Conservation (phyloP, 176 grass and related monocot genomes). For the Triticum timopheevii region DNA sequence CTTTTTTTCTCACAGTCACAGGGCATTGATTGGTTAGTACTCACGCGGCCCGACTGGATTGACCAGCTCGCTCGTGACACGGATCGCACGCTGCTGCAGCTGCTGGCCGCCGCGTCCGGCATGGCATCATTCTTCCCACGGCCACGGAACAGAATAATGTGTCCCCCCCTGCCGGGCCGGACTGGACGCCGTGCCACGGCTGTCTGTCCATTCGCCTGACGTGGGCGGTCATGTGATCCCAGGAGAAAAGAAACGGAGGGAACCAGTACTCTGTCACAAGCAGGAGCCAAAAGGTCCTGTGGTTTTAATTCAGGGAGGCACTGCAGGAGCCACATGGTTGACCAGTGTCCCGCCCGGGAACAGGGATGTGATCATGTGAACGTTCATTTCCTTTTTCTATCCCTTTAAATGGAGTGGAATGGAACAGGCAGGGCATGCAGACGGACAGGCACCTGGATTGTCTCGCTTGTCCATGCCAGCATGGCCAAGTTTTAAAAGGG, state of each 20-base stretch:
- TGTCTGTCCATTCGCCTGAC: not conserved
- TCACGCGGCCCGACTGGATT: not conserved
- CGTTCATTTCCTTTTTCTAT: not conserved
- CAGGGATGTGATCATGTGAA: not conserved
- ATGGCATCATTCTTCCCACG: conserved; percentile 19
- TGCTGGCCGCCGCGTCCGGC: conserved; percentile 13
- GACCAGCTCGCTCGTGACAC: not conserved
- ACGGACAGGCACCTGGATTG: not conserved
- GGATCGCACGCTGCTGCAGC: not conserved
- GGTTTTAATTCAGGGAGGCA: not conserved
- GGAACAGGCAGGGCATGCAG: not conserved
- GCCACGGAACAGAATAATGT: not conserved
- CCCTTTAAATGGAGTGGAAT: not conserved
- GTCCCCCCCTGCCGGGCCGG: not conserved
- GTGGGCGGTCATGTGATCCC: conserved; percentile 22
- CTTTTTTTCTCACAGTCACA: not conserved
- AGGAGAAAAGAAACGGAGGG: not conserved
- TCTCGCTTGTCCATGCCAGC: not conserved
- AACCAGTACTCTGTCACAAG: not conserved
- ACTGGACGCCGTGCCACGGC: not conserved
- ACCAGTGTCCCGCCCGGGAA: conserved; percentile 4
- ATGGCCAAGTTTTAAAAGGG: not conserved
- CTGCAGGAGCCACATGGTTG: conserved; percentile 23
- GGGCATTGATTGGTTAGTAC: conserved; percentile 29
- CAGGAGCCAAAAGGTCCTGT: not conserved